phyloP scores from a whole-genome alignment of 192 early-diverging fungal species.

The Phlyctochytrium arcticum region DNA sequence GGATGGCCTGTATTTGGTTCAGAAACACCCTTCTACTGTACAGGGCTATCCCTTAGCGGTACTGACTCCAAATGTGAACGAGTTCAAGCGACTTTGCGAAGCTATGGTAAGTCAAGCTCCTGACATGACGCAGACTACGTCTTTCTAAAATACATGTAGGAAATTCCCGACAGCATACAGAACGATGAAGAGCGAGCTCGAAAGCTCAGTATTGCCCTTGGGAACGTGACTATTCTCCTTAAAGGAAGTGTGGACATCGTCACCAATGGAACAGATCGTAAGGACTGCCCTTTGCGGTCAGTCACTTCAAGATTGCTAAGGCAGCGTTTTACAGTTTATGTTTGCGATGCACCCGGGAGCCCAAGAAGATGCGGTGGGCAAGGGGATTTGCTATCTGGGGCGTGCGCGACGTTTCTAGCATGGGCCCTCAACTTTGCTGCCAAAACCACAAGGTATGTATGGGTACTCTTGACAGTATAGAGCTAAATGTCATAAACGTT shows the following conservation, averaged over 20 bases:
- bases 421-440: constrained; percentile 71
- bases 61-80: constrained; percentile 84
- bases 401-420: constrained; percentile 76
- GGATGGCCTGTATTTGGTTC: constrained; percentile 80
- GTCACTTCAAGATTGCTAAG: background rate
- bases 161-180: constrained; percentile 15
- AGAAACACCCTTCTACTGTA: constrained; percentile 65
- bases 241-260: constrained; percentile 78
- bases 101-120: constrained; percentile 24
- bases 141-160: background rate
- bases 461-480: background rate
- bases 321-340: constrained; percentile 38
- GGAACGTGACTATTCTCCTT: constrained; percentile 72
- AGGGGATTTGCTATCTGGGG: constrained; percentile 88
- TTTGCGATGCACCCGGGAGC: constrained; percentile 64
- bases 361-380: constrained; percentile 91
- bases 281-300: constrained; percentile 5
- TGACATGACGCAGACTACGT: background rate
- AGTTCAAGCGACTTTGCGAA: constrained; percentile 76
- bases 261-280: constrained; percentile 64
- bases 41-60: constrained; percentile 68
- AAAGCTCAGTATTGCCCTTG: constrained; percentile 61
- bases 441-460: constrained; percentile 52
- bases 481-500: constrained; percentile 37
- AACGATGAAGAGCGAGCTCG: constrained; percentile 36